phyloP scores from a whole-genome alignment of 148 eudicot species.

The Euryodendron excelsum region DNA sequence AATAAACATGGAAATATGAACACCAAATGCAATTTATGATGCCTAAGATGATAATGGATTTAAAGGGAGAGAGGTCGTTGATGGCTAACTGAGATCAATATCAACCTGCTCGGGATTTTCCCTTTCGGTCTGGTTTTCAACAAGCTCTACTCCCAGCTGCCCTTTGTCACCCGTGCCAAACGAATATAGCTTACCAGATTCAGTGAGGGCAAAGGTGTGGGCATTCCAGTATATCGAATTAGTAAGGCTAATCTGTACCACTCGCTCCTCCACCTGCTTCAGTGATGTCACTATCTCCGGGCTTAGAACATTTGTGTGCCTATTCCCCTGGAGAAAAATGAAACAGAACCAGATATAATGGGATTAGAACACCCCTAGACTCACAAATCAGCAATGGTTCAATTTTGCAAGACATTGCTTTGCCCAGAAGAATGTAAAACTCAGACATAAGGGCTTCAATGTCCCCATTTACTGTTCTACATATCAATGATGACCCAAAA shows the following conservation, averaged over 20 bases:
- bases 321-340: conserved; percentile 48
- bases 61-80: neutral
- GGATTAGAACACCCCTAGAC: too few relatives aligned
- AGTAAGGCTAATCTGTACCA: conserved; percentile 81
- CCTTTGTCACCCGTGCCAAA: conserved; percentile 91
- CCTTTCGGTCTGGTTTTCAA: conserved; percentile 57
- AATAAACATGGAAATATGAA: conserved; percentile 29
- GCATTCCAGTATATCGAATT: conserved; percentile 73
- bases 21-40: conserved; percentile 26
- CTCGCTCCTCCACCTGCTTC: conserved; percentile 58
- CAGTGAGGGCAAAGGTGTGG: conserved; percentile 86
- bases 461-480: too few relatives aligned
- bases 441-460: too few relatives aligned
- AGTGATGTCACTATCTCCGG: conserved; percentile 70
- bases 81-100: conserved; percentile 53
- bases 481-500: too few relatives aligned
- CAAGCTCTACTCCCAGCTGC: conserved; percentile 77
- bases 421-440: too few relatives aligned
- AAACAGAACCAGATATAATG: neutral
- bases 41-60: conserved; percentile 1
- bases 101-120: conserved; percentile 61
- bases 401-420: too few relatives aligned
- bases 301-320: conserved; percentile 61
- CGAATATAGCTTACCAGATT: conserved; percentile 74
- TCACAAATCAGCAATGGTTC: too few relatives aligned